Base-by-base conservation (phyloP, 2,329 filamentous ascomycete genomes). In the Huntiella bhutanensis region DNA sequence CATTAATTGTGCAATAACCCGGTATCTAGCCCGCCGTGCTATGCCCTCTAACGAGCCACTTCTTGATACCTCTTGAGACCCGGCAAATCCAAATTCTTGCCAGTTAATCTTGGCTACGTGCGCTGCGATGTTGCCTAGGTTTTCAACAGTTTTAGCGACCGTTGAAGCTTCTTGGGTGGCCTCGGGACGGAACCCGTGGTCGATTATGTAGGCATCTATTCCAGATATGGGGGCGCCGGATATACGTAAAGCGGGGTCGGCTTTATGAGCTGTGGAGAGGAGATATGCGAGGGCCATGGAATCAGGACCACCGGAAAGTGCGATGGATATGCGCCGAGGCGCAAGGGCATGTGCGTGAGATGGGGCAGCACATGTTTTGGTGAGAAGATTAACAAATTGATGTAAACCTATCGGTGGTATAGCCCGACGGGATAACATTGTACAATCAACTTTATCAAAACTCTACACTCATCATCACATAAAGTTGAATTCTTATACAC, bases 271-370 rank as follows among this genome's bases (percentile, higher is more conserved):
- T 40, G 65, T 60, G 42, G 67, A 69, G 57, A 82, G 83, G 33
- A 96, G 70, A 50, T 68, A 77, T 47, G 86, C 85, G 50, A 98
- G 67, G 22, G 88, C 88, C 87, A 96, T 98, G n/a, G 88, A 96
- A 61, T 98, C 91, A 35, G 91, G 82, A 5, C 91, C 91, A 17
- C 91, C 91, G 57, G 87, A 95, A 51, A 96, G 68, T 12, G 87
- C 91, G 49, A 96, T 65, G 5, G 22, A 16, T 34, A 34, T 46
- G 11, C 28, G 44, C 15, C 11, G 33, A 16, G 13, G n/a, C 5
- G 15, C 16, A 5, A n/a, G 15, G 6, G 12, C 3, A 6, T 6
- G 16, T 2, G 13, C 16, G 13, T n/a, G 12, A 4, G 22, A 28
- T 4, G 22, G 22, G 22, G 22, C 8, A 7, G 22, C 22, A 10